phyloP scores from a whole-genome alignment of 805 yeast species.

The Clavispora fructus region DNA sequence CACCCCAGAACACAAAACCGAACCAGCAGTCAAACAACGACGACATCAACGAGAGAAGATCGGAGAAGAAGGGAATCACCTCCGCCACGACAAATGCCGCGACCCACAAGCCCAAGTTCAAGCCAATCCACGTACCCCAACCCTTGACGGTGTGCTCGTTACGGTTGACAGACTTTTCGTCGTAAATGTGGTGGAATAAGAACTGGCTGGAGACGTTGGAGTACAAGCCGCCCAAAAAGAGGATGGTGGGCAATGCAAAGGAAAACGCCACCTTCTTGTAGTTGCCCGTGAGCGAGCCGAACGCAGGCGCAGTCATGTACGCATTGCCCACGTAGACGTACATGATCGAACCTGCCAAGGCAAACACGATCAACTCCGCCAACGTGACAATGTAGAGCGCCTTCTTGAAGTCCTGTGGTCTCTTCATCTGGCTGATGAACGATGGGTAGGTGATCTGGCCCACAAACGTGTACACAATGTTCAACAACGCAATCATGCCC shows the following conservation, averaged over 20 bases:
- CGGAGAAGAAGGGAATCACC: slow-evolving; percentile 61
- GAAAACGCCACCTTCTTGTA: slow-evolving; percentile 53
- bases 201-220: slow-evolving; percentile 52
- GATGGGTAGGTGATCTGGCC: slow-evolving; percentile 63
- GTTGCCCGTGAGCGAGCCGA: slow-evolving; percentile 44
- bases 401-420: slow-evolving; percentile 53
- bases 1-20: slow-evolving; percentile 60
- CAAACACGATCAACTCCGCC: slow-evolving; percentile 44
- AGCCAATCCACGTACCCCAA: slow-evolving; percentile 48
- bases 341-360: slow-evolving; percentile 52
- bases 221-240: slow-evolving; percentile 53
- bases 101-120: slow-evolving; percentile 44
- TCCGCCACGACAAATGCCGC: slow-evolving; percentile 56
- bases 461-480: slow-evolving; percentile 58
- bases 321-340: slow-evolving; percentile 54
- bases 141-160: slow-evolving; percentile 45
- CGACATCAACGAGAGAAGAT: slow-evolving; percentile 52
- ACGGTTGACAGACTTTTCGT: slow-evolving; percentile 38
- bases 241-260: slow-evolving; percentile 56
- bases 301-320: slow-evolving; percentile 56
- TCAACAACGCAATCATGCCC: slow-evolving; percentile 53
- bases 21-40: slow-evolving; percentile 64
- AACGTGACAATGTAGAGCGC: slow-evolving; percentile 48
- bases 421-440: slow-evolving; percentile 54
- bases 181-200: slow-evolving; percentile 43